Conservation (phyloP, 2,329 filamentous ascomycete genomes). For the Botryotinia convoluta region DNA sequence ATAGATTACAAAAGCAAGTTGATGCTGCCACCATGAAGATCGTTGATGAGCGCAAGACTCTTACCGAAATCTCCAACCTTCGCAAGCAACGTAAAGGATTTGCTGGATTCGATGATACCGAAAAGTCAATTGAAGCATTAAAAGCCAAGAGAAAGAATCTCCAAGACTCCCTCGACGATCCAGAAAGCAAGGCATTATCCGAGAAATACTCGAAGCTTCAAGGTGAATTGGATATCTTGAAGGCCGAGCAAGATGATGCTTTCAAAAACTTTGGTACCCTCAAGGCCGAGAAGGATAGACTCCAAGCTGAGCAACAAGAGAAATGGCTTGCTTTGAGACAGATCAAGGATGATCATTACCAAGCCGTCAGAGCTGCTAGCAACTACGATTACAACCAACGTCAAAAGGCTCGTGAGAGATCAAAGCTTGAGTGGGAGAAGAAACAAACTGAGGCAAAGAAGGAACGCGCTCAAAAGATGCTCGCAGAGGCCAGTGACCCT, state of each 20-base stretch:
- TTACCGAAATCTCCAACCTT: conserved; percentile 76
- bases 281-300: conserved; percentile 79
- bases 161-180: conserved; percentile 85
- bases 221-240: conserved; percentile 84
- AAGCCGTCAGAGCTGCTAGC: conserved; percentile 75
- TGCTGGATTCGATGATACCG: conserved; percentile 74
- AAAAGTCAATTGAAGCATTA: conserved; percentile 86
- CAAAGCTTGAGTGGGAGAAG: conserved; percentile 75
- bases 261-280: conserved; percentile 85
- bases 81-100: conserved; percentile 92
- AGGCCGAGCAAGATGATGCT: conserved; percentile 85
- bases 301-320: conserved; percentile 81
- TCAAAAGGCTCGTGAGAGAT: conserved; percentile 71
- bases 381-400: conserved; percentile 82
- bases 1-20: conserved; percentile 77
- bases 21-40: conserved; percentile 89
- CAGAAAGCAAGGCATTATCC: conserved; percentile 82
- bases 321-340: conserved; percentile 80
- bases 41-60: conserved; percentile 94
- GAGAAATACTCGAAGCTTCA: conserved; percentile 84
- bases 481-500: conserved; percentile 78
- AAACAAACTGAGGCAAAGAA: conserved; percentile 70
- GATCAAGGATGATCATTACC: conserved; percentile 86
- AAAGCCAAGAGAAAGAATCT: conserved; percentile 86
- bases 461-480: conserved; percentile 71